These are phyloP conservation scores for Astrothelium subdiscretum DNA, from an alignment of 495 filamentous ascomycete species.

Conservation along the genomic window DNA sequence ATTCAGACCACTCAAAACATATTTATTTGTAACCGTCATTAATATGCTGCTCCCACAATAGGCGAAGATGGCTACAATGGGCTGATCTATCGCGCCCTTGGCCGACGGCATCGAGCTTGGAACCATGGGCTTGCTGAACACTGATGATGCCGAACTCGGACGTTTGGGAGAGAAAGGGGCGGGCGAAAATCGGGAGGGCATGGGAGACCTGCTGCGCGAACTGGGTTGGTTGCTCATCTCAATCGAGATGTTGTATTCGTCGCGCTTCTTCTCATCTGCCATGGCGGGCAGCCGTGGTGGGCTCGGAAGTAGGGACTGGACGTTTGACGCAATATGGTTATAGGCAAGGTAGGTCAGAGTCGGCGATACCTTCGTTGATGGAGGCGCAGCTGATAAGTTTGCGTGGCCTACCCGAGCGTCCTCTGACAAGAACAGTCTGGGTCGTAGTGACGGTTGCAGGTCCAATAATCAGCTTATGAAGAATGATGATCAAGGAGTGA, in stretches of 20 bases:
- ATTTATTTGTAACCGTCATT: conserved; percentile 99
- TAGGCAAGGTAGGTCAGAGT: neutral
- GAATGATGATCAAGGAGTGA: no score
- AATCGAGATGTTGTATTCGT: conserved; percentile 52
- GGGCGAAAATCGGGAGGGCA: neutral
- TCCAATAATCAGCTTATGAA: no score
- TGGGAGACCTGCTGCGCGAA: conserved; percentile 1
- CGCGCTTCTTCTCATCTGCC: conserved; percentile 76
- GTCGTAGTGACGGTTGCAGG: neutral
- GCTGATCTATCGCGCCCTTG: conserved; percentile 36
- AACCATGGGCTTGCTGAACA: neutral
- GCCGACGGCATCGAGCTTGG: neutral
- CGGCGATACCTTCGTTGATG: neutral
- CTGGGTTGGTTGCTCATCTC: conserved; percentile 48
- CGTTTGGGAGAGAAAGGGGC: neutral
- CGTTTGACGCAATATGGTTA: neutral
- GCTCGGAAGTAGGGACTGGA: neutral
- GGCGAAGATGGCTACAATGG: conserved; percentile 66
- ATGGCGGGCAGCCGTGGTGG: conserved; percentile 26
- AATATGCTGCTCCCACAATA: conserved; percentile 93
- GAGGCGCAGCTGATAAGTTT: neutral
- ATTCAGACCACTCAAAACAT: conserved; percentile 75
- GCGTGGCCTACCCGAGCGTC: neutral
- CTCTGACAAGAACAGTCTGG: neutral
- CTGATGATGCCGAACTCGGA: neutral